Evolutionary conservation across 2,329 filamentous ascomycete species (phyloP), one percentile per base, ranked within the genome.

Genomic region (Periconia macrospinosa): DNA sequence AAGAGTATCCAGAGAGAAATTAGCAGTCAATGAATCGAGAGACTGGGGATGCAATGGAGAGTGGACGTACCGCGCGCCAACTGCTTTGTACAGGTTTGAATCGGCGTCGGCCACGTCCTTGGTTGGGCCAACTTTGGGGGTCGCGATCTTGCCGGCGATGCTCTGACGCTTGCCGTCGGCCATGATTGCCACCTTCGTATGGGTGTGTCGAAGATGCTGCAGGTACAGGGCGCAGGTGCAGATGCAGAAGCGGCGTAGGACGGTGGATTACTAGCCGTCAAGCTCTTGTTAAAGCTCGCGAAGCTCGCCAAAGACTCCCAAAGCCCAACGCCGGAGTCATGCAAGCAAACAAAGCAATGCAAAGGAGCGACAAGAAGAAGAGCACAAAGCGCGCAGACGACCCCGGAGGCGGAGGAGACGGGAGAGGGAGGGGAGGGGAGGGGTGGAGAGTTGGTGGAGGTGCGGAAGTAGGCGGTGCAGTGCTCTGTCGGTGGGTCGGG

Each of bases 101-200:
- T 85, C 80, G 44, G 78, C 69, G 65, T 81, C 75, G 60, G 79
- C 76, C 65, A 78, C 77, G 53, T 76, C 75, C 56, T 77, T 73
- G 56, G 65, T 68, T 53, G 72, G 66, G 54, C 67, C 75, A 53
- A 75, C 67, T 69, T 81, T 82, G 19, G 80, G 79, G 37, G 79
- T 79, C 49, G 79, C 81, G 55, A 80, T 76, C 75, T 82, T 86
- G 41, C 76, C 79, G 60, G 77, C 78, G 54, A 78, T 71, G 67
- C 77, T 80, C 67, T 83, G 81, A 63, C 83, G 81, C 76, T 86
- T 86, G 57, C 70, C 79, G 65, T 86, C 83, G 45, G 83, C 79
- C 83, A 84, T 85, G 54, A 33, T 60, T 42, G 15, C 33, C 78
- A 37, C 33, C 3, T 37, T 37, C 11, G 3, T 27, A 5, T 27